These are phyloP conservation scores for Ceraceosorus guamensis DNA, from an alignment of 1,284 basidiomycete genomes.

Conservation along the genomic window DNA sequence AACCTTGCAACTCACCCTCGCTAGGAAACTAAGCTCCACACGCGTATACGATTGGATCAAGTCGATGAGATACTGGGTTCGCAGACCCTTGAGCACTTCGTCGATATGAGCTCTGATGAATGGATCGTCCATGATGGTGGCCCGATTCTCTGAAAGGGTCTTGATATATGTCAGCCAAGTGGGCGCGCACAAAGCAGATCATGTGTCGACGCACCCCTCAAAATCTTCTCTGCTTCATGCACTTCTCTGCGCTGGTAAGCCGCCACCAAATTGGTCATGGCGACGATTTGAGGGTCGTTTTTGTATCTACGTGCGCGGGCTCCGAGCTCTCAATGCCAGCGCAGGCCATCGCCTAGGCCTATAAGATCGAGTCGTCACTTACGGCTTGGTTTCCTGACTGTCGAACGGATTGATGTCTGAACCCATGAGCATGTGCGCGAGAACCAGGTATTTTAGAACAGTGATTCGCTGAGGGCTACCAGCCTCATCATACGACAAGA, in stretches of 20 bases:
- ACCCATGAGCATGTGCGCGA: constrained; percentile 96
- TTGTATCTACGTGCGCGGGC: constrained; percentile 64
- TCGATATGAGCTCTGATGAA: constrained; percentile 92
- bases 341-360: background rate
- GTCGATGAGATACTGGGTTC: constrained; percentile 94
- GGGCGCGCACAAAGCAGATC: background rate
- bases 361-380: constrained; percentile 37
- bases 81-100: constrained; percentile 81
- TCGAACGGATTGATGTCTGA: constrained; percentile 99
- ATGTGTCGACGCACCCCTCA: constrained; percentile 62
- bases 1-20: constrained; percentile 53
- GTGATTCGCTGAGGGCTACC: constrained; percentile 93
- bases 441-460: constrained; percentile 94
- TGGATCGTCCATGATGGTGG: constrained; percentile 86
- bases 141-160: constrained; percentile 59
- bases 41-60: constrained; percentile 94
- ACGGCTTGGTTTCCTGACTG: constrained; percentile 98
- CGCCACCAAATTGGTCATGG: constrained; percentile 93
- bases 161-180: constrained; percentile 38
- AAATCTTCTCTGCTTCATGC: constrained; percentile 87
- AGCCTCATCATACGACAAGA: constrained; percentile 96
- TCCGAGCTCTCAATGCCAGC: background rate
- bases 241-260: constrained; percentile 95
- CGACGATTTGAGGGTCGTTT: constrained; percentile 88
- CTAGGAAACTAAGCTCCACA: constrained; percentile 81